These are phyloP conservation scores for Botrytis medusae DNA, from an alignment of 2,329 filamentous ascomycete genomes.

Conservation along the genomic window DNA sequence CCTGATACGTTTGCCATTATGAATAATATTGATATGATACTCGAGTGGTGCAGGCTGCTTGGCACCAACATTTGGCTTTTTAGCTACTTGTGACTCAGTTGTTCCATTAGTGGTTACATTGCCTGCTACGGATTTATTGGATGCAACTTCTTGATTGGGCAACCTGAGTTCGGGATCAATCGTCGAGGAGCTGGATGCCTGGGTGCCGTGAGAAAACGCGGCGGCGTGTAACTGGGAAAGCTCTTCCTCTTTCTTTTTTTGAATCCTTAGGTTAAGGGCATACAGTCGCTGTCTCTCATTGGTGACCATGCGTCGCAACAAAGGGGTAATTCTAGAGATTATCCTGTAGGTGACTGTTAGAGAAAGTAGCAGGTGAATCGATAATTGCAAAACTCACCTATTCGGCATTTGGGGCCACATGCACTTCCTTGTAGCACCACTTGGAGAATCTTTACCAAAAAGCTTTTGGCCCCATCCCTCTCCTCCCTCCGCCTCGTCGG, in stretches of 20 bases:
- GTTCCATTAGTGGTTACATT: not conserved
- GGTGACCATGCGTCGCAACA: slow-evolving; percentile 40
- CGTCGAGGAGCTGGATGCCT: not conserved
- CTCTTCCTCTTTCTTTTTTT: slow-evolving; percentile 25
- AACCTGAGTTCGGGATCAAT: not conserved
- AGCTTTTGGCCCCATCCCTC: slow-evolving; percentile 37
- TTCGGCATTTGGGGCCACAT: slow-evolving; percentile 37
- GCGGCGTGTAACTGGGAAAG: not conserved
- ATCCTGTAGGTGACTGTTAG: slow-evolving; percentile 32
- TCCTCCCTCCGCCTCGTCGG: slow-evolving; percentile 31
- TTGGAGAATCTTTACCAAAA: slow-evolving; percentile 30
- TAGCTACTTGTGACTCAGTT: not conserved
- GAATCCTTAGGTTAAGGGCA: slow-evolving; percentile 31
- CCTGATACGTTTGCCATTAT: slow-evolving; percentile 28
- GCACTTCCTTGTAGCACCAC: slow-evolving; percentile 29
- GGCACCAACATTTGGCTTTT: not conserved
- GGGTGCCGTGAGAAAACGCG: not conserved
- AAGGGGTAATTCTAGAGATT: slow-evolving; percentile 34
- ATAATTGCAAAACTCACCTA: slow-evolving; percentile 31
- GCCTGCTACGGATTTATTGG: not conserved
- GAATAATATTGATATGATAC: slow-evolving; percentile 36
- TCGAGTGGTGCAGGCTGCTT: slow-evolving; percentile 15
- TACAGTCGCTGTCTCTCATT: slow-evolving; percentile 40
- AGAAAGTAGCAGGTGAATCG: slow-evolving; percentile 7
- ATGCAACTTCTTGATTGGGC: not conserved